Evolutionary conservation across 306 rosid species (phyloP), one percentile per base, ranked within the genome.

Genomic region (Benincasa hispida): DNA sequence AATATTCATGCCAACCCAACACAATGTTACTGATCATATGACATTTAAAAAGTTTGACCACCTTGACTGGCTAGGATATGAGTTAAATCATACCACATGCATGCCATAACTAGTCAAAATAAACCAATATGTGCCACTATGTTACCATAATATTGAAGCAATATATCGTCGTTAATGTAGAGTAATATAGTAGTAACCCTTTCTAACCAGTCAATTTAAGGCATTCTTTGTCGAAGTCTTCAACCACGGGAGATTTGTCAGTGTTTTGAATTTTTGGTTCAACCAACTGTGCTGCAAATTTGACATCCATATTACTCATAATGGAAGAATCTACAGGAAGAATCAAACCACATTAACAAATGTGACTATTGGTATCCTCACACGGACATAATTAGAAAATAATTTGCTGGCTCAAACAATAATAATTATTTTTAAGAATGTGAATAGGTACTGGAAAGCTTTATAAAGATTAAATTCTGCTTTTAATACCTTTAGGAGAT

Each of bases 191-290:
- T 35, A 18, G 30, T 69, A 78, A 84, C 28, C 66, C 41, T 81
- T 61, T 82, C 80, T 72, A 58, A 81, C 86, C 86, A 79, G 25
- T 82, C 57, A 48, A n/a, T 8, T 47, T 67, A 57, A 35, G 34
- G 48, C 9, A 73, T 68, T 75, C 86, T 62, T 72, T 21, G 72
- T 59, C 78, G 67, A 79, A 65, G 56, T 54, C 58, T 65, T 66
- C 62, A 78, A 35, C 75, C 72, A 48, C 79, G 75, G 86, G 79
- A 81, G 53, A 67, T 78, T 78, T 80, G 54, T 58, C 76, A 32
- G 76, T 80, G 51, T 68, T 77, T 68, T 80, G 82, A 18, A 57
- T 15, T 27, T 50, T 75, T 5, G 60, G 85, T 47, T 82, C 86
- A 34, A 72, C 76, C 45, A 54, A 72, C 17, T 42, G 77, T 30